Evolutionary conservation across 805 yeast genomes (phyloP), one percentile per base, ranked within the genome.

Genomic region (Cyberlindnera suaveolens): DNA sequence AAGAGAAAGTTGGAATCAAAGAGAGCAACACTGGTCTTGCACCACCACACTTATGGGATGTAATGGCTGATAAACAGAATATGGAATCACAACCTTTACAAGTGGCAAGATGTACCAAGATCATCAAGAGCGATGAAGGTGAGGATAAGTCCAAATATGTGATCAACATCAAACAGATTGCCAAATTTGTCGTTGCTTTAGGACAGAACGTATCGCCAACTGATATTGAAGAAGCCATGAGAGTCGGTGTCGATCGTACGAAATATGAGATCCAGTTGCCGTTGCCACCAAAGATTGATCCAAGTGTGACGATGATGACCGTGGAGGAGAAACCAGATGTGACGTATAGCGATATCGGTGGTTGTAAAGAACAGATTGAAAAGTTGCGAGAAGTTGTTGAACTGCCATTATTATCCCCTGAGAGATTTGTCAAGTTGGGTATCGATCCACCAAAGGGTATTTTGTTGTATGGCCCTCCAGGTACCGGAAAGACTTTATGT

Each of bases 291-390:
- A 75, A 95, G 60, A 93, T 93, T 62, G 99, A 93, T 65, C 98
- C 99, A 13, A 78, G 89, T 33, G 99, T 93, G 42, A 93, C 99
- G 6, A 93, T 93, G 99, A 93, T 93, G 99, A 91, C 98, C 2
- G 99, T 93, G 38, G 99, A 93, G 66, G 99, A 93, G 68, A 93
- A 93, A 65, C 99, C 99, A 13, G 99, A 93, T 67, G 98, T 93
- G 32, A 93, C 99, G 2, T 93, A 93, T 66, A 86, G 95, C 48
- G 99, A 93, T 63, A 90, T 93, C 50, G 99, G 99, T 56, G 99
- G 99, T 32, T 88, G 96, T 64, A 93, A 93, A 71, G 98, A 93
- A 50, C 99, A 93, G 66, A 91, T 93, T 58, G 99, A 93, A 64
- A 90, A 91, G 66, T 73, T 90, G 48, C 78, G 97, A 63, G 98